phyloP scores from a whole-genome alignment of 345 rosid genomes.

The Salix exigua region DNA sequence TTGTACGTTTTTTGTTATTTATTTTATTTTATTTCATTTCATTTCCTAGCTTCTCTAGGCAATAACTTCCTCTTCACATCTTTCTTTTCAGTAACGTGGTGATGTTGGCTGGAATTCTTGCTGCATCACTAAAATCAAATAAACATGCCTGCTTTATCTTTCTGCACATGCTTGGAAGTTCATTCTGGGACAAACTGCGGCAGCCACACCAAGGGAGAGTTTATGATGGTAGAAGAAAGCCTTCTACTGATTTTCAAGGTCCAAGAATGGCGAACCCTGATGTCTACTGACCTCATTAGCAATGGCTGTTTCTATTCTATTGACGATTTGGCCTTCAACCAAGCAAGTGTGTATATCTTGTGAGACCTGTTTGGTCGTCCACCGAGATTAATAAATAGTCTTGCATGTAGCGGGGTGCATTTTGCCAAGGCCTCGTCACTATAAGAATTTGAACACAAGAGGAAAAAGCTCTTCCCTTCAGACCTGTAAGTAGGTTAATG shows the following conservation, averaged over 20 bases:
- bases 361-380: constrained; percentile 2
- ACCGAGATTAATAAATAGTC: background rate
- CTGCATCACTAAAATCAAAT: constrained; percentile 2
- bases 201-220: constrained; percentile 9
- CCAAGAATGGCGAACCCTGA: background rate
- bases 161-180: constrained; percentile 7
- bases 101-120: constrained; percentile 9
- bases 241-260: background rate
- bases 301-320: constrained; percentile 2
- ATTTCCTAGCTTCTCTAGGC: background rate
- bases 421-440: constrained; percentile 3
- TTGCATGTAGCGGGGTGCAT: background rate
- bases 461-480: background rate
- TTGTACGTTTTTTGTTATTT: background rate
- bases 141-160: constrained; percentile 5
- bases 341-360: constrained; percentile 19
- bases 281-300: background rate
- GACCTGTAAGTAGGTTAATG: background rate
- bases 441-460: background rate
- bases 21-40: background rate
- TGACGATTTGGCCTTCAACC: constrained; percentile 9
- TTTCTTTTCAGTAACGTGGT: background rate
- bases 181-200: constrained; percentile 6
- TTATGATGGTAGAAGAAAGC: constrained; percentile 8
- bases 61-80: background rate